Evolutionary conservation across 768 basidiomycete genomes (phyloP).

Genomic region (Kondoa malvinella): DNA sequence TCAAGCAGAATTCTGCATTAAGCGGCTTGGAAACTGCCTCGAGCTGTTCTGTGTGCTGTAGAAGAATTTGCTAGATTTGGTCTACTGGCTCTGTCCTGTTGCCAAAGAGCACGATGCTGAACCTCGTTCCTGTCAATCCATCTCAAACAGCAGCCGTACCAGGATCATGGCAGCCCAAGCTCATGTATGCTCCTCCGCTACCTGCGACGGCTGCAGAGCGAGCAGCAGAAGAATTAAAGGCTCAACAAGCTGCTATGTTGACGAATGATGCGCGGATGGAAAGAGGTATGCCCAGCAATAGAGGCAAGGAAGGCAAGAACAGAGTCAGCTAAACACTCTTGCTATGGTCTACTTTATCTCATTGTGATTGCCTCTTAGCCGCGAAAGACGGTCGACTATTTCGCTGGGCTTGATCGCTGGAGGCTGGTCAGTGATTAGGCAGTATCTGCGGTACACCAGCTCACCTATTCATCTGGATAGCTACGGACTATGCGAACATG

Average conservation of each 20-base stretch:
- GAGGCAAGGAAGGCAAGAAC: neutral
- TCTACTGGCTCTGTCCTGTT: neutral
- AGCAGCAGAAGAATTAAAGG: neutral
- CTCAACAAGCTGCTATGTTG: neutral
- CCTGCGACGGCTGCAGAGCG: neutral
- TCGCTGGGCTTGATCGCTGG: conserved; percentile 75
- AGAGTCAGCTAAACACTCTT: too few relatives aligned
- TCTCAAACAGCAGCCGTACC: neutral
- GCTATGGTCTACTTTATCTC: neutral
- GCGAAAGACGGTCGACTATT: conserved; percentile 74
- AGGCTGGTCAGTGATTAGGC: conserved; percentile 45
- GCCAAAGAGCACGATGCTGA: neutral
- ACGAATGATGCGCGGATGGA: neutral
- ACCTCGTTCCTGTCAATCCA: neutral
- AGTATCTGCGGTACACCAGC: neutral
- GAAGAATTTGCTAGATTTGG: neutral
- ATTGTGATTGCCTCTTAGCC: conserved; percentile 34
- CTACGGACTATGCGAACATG: conserved; percentile 14
- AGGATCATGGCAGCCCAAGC: neutral
- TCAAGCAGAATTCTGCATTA: too few relatives aligned
- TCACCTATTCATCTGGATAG: neutral
- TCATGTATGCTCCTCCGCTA: neutral
- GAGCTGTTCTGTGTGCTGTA: too few relatives aligned
- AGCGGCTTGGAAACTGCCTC: too few relatives aligned
- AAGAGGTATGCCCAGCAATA: neutral